phyloP scores from a whole-genome alignment of 179 eudicot species.

The Nepenthes alata region DNA sequence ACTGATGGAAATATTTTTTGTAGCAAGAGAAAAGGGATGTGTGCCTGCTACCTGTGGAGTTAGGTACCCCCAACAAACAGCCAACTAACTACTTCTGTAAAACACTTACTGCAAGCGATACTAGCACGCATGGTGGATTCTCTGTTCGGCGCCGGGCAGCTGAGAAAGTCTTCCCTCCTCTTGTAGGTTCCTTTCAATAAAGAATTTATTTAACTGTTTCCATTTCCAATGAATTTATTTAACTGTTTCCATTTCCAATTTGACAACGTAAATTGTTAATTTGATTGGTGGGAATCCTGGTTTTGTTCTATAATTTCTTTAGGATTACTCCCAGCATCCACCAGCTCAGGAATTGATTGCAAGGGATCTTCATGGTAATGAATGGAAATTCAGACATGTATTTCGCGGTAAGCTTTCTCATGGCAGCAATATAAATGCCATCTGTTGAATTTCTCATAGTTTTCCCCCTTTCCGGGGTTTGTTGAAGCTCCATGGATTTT shows the following conservation, averaged over 20 bases:
- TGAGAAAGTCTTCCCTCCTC: conserved; percentile 61
- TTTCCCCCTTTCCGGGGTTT: no score
- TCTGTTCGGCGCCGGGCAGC: conserved; percentile 78
- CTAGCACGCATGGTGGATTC: conserved; percentile 71
- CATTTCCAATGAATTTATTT: neutral
- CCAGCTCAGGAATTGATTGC: conserved; percentile 67
- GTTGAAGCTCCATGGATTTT: no score
- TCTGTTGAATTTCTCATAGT: no score
- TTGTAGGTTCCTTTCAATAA: conserved; percentile 16
- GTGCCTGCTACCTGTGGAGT: conserved; percentile 34
- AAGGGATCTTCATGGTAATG: conserved; percentile 53
- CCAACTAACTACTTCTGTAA: conserved; percentile 57
- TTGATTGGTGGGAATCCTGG: conserved; percentile 4
- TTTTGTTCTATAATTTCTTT: conserved; percentile 7
- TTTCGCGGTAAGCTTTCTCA: conserved; percentile 39
- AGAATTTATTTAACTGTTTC: neutral
- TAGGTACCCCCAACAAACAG: conserved; percentile 45
- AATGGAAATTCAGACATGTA: conserved; percentile 68
- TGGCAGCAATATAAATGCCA: no score
- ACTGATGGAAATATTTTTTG: neutral
- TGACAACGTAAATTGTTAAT: conserved; percentile 4
- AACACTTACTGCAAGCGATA: conserved; percentile 58
- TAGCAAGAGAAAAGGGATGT: conserved; percentile 64
- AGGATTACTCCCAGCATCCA: conserved; percentile 45
- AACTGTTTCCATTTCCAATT: neutral